These are phyloP conservation scores for Metschnikowia colocasiae DNA, from an alignment of 805 yeast species.

Conservation along the genomic window DNA sequence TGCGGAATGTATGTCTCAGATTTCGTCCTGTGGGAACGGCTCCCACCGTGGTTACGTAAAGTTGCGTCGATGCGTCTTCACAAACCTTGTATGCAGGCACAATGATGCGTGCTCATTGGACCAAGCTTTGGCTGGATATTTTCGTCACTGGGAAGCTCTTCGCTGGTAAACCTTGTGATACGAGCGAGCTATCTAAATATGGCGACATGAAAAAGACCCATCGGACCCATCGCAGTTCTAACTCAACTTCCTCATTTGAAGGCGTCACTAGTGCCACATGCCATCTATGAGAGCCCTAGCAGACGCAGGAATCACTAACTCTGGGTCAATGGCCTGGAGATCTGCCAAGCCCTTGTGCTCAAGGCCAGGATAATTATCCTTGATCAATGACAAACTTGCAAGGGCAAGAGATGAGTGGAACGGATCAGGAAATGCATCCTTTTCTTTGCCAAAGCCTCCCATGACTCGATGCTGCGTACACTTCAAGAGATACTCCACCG, in stretches of 20 bases:
- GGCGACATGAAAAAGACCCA: no score
- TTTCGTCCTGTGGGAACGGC: not conserved
- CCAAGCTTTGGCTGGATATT: no score
- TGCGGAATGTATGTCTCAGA: slow-evolving; percentile 1
- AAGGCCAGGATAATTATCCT: slow-evolving; percentile 1
- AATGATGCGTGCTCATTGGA: not conserved
- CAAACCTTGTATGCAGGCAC: not conserved
- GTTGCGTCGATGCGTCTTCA: slow-evolving; percentile 5
- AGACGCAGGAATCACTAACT: slow-evolving; percentile 14
- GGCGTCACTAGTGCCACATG: slow-evolving; percentile 8
- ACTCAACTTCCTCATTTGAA: no score
- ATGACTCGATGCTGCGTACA: slow-evolving; percentile 56
- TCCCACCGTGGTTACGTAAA: not conserved
- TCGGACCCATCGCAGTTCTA: no score
- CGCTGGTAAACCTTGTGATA: no score
- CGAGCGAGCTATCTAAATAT: no score
- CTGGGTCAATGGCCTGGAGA: slow-evolving; percentile 13
- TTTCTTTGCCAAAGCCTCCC: slow-evolving; percentile 79
- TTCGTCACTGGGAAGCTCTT: no score
- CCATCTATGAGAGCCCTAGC: slow-evolving; percentile 14
- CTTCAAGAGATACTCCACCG: slow-evolving; percentile 43
- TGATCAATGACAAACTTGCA: slow-evolving; percentile 44
- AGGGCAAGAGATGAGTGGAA: slow-evolving; percentile 63
- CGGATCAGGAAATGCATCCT: slow-evolving; percentile 64
- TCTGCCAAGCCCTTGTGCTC: slow-evolving; percentile 6